Evolutionary conservation across 192 early-diverging fungal species (phyloP).

Genomic region (Lobosporangium transversale): DNA sequence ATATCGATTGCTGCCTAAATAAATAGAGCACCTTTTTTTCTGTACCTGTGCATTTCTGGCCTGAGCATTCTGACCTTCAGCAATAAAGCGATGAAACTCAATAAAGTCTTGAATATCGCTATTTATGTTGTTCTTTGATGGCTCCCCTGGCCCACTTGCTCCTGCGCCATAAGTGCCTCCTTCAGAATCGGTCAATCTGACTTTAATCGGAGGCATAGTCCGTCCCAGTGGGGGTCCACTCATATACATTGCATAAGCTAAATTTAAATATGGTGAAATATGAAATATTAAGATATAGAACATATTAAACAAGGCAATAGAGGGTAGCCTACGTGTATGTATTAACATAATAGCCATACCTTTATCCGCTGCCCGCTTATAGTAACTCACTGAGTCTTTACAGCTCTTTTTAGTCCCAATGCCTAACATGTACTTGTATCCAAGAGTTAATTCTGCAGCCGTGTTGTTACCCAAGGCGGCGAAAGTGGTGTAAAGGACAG

Average conservation of each 20-base stretch:
- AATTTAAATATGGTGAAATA: background rate
- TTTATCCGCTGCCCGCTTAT: slow-evolving; percentile 82
- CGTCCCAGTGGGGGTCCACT: slow-evolving; percentile 88
- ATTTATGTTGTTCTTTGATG: slow-evolving; percentile 20
- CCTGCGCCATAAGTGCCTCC: slow-evolving; percentile 91
- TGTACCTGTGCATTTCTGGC: slow-evolving; percentile 64
- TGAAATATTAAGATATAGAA: too few relatives aligned
- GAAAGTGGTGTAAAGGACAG: slow-evolving; percentile 67
- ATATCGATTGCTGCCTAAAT: too few relatives aligned
- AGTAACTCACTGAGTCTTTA: slow-evolving; percentile 79
- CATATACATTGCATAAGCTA: slow-evolving; percentile 72
- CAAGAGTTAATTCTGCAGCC: slow-evolving; percentile 84
- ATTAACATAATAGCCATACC: slow-evolving; percentile 53
- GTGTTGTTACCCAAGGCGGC: slow-evolving; percentile 80
- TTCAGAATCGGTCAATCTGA: slow-evolving; percentile 76
- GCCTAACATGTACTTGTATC: slow-evolving; percentile 83
- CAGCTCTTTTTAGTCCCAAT: slow-evolving; percentile 85
- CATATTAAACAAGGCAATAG: background rate
- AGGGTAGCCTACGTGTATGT: background rate
- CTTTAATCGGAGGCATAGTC: slow-evolving; percentile 70
- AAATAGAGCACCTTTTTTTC: too few relatives aligned
- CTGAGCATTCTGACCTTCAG: slow-evolving; percentile 66
- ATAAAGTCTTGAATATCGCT: slow-evolving; percentile 79
- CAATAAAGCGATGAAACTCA: slow-evolving; percentile 75
- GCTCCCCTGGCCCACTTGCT: slow-evolving; percentile 63